Evolutionary conservation across 2,329 filamentous ascomycete genomes (phyloP).

Genomic region (Periconia digitata): DNA sequence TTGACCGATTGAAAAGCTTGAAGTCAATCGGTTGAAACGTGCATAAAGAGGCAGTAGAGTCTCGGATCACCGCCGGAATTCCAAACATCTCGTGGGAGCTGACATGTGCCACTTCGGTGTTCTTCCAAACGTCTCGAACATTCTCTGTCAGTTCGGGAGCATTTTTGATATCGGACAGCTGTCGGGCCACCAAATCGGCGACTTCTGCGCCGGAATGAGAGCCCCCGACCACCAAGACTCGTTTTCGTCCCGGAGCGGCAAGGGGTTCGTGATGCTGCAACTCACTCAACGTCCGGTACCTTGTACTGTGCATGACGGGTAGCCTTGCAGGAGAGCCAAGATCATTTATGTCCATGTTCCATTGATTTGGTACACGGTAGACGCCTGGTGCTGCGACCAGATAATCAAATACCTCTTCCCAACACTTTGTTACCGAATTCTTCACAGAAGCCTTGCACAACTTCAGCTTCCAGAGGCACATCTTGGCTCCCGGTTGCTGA

Average conservation of each 20-base stretch:
- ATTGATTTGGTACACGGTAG: conserved; percentile 34
- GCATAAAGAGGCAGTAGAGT: neutral
- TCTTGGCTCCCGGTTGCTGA: too few relatives aligned
- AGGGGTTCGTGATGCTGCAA: conserved; percentile 24
- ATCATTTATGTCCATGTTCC: neutral
- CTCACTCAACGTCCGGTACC: conserved; percentile 57
- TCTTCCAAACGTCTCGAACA: neutral
- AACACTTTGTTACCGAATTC: too few relatives aligned
- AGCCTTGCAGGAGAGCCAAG: neutral
- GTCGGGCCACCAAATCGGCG: conserved; percentile 66
- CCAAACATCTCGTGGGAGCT: conserved; percentile 69
- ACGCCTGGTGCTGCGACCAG: conserved; percentile 64
- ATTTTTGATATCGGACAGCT: conserved; percentile 64
- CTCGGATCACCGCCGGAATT: conserved; percentile 54
- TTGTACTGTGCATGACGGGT: conserved; percentile 65
- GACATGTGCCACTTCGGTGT: conserved; percentile 62
- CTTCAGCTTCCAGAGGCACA: too few relatives aligned
- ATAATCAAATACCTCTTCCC: conserved; percentile 58
- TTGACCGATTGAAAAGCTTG: conserved; percentile 40
- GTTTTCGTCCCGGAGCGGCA: neutral
- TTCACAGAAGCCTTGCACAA: too few relatives aligned
- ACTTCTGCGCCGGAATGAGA: conserved; percentile 79
- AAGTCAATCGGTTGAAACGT: conserved; percentile 9
- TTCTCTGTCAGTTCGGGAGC: conserved; percentile 43
- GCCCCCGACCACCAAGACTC: conserved; percentile 68